Evolutionary conservation across 176 grass and related monocot genomes (phyloP).

Genomic region (Rhynchospora breviuscula): DNA sequence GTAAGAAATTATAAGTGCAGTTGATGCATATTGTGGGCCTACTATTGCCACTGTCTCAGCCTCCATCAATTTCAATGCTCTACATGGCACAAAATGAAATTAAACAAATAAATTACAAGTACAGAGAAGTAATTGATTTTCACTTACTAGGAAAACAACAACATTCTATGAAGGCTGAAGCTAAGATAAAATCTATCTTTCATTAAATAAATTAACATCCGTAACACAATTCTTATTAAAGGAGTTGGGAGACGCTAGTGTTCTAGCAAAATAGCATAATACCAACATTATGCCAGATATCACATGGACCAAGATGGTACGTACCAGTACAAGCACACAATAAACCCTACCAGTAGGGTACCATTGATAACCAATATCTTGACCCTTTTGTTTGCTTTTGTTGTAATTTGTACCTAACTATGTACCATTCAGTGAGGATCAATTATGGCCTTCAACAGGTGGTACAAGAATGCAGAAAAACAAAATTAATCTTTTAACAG

Average conservation of each 20-base stretch:
- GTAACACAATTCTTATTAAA: too few species aligned
- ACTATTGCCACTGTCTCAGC: slow-evolving; percentile 73
- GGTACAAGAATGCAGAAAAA: background rate
- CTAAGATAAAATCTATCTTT: background rate
- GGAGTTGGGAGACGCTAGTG: too few species aligned
- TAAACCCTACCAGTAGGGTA: background rate
- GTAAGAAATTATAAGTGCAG: slow-evolving; percentile 70
- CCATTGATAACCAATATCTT: slow-evolving; percentile 9
- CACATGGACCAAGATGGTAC: background rate
- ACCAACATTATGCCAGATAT: background rate
- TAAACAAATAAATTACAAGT: background rate
- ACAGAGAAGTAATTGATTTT: background rate
- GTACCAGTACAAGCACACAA: background rate
- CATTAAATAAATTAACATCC: too few species aligned
- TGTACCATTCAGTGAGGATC: background rate
- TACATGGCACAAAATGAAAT: background rate
- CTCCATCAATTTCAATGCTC: slow-evolving; percentile 89
- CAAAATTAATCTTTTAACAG: background rate
- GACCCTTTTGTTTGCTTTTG: background rate
- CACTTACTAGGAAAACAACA: background rate
- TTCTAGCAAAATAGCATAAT: background rate
- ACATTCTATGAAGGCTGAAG: background rate
- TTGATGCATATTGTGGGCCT: slow-evolving; percentile 72
- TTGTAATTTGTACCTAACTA: slow-evolving; percentile 8
- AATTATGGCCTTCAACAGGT: background rate